Evolutionary conservation across 306 rosid genomes (phyloP).

Genomic region (Gillenia trifoliata): DNA sequence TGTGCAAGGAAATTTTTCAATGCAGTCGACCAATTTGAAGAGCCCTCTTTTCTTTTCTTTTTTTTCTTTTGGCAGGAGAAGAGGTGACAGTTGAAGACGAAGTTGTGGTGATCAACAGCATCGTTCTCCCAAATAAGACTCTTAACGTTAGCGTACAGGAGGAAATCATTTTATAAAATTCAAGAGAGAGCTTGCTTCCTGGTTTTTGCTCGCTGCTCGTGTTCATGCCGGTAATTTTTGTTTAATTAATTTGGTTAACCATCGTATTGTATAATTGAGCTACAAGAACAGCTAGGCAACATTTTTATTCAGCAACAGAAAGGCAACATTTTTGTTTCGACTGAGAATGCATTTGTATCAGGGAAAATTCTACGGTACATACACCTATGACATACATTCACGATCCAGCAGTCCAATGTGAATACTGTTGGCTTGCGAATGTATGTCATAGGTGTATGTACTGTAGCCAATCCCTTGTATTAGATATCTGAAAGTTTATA

Average conservation of each 20-base stretch:
- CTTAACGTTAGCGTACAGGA: constrained; percentile 43
- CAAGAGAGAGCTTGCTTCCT: constrained; percentile 4
- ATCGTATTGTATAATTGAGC: not conserved
- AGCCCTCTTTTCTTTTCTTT: not conserved
- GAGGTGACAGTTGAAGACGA: constrained; percentile 53
- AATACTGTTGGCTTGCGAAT: no score
- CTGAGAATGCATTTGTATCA: not conserved
- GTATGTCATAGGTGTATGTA: no score
- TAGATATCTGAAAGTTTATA: not conserved
- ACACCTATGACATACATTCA: no score
- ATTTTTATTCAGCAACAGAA: not conserved
- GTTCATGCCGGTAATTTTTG: not conserved
- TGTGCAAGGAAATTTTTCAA: not conserved
- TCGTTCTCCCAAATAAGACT: constrained; percentile 50
- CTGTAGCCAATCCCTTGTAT: no score
- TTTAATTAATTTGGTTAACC: not conserved
- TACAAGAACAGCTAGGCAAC: not conserved
- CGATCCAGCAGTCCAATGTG: no score
- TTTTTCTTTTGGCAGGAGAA: constrained; percentile 31
- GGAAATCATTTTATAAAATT: constrained; percentile 36
- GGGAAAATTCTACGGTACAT: no score
- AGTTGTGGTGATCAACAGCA: constrained; percentile 55
- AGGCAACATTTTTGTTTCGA: not conserved
- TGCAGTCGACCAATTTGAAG: not conserved
- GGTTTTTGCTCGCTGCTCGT: not conserved